Conservation (phyloP, 2,329 filamentous ascomycete species). For the Fusarium humuli region DNA sequence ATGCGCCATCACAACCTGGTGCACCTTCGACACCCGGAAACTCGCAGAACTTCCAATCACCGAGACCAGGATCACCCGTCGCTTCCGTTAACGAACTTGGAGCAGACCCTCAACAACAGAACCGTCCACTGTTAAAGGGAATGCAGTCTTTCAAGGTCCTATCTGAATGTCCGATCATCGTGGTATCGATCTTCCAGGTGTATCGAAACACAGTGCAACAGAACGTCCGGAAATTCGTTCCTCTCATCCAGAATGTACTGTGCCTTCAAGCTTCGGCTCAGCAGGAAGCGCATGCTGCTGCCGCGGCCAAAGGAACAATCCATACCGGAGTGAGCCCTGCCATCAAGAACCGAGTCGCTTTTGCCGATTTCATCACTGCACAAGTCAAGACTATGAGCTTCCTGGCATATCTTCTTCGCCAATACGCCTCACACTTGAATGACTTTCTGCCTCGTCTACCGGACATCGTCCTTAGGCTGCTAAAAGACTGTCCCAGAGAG, state of each 20-base stretch:
- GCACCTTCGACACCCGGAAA: slow-evolving; percentile 75
- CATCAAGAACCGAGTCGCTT: slow-evolving; percentile 92
- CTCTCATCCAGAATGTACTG: slow-evolving; percentile 90
- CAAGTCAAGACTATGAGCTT: slow-evolving; percentile 99
- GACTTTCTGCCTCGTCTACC: slow-evolving; percentile 91
- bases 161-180: slow-evolving; percentile 97
- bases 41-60: slow-evolving; percentile 83
- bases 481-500: slow-evolving; percentile 94
- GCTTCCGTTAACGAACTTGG: slow-evolving; percentile 84
- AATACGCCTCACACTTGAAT: slow-evolving; percentile 85
- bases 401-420: slow-evolving; percentile 88
- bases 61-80: slow-evolving; percentile 89
- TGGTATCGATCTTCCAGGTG: slow-evolving; percentile 97
- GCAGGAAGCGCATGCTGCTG: slow-evolving; percentile 89
- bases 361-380: slow-evolving; percentile 96
- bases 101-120: slow-evolving; percentile 83
- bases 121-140: slow-evolving; percentile 83
- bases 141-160: slow-evolving; percentile 99
- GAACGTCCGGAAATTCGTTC: slow-evolving; percentile 93
- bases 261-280: slow-evolving; percentile 92
- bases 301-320: slow-evolving; percentile 79
- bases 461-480: slow-evolving; percentile 86
- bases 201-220: slow-evolving; percentile 82
- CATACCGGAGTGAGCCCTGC: slow-evolving; percentile 94
- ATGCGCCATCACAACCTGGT: slow-evolving; percentile 63